phyloP scores from a whole-genome alignment of 2,329 filamentous ascomycete species.

The Camillea tinctor region DNA sequence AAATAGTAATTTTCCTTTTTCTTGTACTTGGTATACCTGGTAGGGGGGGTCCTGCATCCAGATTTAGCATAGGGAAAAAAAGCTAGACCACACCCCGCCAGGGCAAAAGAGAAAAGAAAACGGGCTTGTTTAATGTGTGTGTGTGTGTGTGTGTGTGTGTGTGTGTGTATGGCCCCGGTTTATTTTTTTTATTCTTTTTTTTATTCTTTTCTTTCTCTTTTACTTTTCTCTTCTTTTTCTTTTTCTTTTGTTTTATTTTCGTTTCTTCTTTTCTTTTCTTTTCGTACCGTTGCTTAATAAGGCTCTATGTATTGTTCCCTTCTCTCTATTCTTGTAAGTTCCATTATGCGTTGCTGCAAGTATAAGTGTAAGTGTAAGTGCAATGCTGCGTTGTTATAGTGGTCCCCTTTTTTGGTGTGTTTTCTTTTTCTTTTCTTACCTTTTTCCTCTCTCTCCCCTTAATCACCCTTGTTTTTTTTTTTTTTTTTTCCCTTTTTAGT shows the following conservation, averaged over 20 bases:
- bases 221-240: background rate
- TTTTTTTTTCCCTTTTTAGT: no score
- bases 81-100: background rate
- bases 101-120: background rate
- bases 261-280: background rate
- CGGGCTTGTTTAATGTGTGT: background rate
- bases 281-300: background rate
- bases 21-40: background rate
- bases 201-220: background rate
- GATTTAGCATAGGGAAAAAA: background rate
- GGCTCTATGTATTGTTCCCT: background rate
- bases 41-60: background rate
- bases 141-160: no score
- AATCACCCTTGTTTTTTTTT: no score
- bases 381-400: no score
- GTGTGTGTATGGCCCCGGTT: background rate
- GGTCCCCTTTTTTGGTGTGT: no score
- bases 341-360: no score
- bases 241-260: background rate
- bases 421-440: no score
- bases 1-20: constrained; percentile 1
- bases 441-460: no score
- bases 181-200: background rate
- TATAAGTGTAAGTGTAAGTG: no score
- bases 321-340: background rate